phyloP scores from a whole-genome alignment of 371 early-diverging fungal genomes.

The Lichtheimia hyalospora region DNA sequence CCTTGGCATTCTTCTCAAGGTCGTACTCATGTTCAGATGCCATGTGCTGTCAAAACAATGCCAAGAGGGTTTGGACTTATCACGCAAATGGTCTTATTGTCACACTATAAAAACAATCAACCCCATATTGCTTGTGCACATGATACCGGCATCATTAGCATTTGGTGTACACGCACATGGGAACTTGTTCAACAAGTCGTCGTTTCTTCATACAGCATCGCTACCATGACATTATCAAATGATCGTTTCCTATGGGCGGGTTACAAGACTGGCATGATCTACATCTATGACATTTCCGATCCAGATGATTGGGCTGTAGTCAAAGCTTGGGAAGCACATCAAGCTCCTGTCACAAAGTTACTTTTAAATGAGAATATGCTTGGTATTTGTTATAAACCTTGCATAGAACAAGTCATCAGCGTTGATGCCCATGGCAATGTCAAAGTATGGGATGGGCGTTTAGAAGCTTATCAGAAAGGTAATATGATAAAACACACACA shows the following conservation, averaged over 20 bases:
- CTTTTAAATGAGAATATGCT: conserved; percentile 52
- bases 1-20: neutral
- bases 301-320: conserved; percentile 54
- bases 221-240: conserved; percentile 59
- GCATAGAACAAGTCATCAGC: conserved; percentile 52
- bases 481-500: neutral
- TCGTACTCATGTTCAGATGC: conserved; percentile 1
- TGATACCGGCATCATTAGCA: conserved; percentile 75
- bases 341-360: conserved; percentile 54
- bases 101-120: conserved; percentile 28
- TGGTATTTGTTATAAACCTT: conserved; percentile 6
- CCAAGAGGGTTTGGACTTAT: conserved; percentile 59
- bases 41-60: conserved; percentile 23
- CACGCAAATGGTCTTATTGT: conserved; percentile 54
- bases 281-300: conserved; percentile 64
- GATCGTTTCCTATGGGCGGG: conserved; percentile 79
- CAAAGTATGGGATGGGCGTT: conserved; percentile 74
- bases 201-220: conserved; percentile 67
- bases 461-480: conserved; percentile 69
- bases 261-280: conserved; percentile 74
- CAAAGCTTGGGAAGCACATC: conserved; percentile 73
- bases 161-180: conserved; percentile 63
- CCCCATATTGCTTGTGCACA: conserved; percentile 70
- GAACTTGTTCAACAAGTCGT: conserved; percentile 45
- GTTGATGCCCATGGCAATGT: conserved; percentile 65